Evolutionary conservation across 179 eudicot genomes (phyloP).

Genomic region (Drosera spatulata): DNA sequence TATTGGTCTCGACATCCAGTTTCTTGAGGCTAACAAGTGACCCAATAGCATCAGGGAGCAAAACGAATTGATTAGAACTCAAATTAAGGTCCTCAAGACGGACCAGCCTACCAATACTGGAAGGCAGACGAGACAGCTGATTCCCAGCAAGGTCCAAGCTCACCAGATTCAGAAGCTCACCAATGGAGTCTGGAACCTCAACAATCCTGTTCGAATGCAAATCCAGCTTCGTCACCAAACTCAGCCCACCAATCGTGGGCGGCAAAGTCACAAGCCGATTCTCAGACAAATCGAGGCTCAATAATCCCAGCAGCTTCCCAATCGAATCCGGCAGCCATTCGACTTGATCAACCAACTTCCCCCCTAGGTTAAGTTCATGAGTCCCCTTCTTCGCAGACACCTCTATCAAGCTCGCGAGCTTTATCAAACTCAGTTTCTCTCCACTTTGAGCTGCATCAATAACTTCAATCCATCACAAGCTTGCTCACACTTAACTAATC

Average conservation of each 20-base stretch:
- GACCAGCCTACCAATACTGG: constrained; percentile 32
- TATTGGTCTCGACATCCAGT: constrained; percentile 51
- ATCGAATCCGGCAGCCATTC: constrained; percentile 92
- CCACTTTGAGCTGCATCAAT: constrained; percentile 49
- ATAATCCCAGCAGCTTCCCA: constrained; percentile 62
- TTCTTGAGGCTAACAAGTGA: constrained; percentile 50
- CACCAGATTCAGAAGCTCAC: constrained; percentile 57
- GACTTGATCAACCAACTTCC: constrained; percentile 62
- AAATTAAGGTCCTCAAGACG: constrained; percentile 74
- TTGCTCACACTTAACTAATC: too few species aligned
- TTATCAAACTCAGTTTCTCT: constrained; percentile 73
- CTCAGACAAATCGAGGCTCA: constrained; percentile 65
- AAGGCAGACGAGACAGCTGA: constrained; percentile 5
- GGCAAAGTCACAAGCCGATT: constrained; percentile 59
- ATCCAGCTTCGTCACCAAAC: constrained; percentile 52
- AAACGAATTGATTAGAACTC: constrained; percentile 56
- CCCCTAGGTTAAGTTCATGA: constrained; percentile 46
- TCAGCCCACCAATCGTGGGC: constrained; percentile 51
- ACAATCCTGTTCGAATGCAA: constrained; percentile 49
- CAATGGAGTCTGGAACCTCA: constrained; percentile 73
- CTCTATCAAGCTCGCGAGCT: constrained; percentile 80
- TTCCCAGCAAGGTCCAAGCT: constrained; percentile 64
- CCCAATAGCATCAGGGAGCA: constrained; percentile 68
- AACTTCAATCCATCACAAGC: too few species aligned
- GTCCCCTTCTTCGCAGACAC: constrained; percentile 66